These are phyloP conservation scores for Lagenidium sp. DNA, from an alignment of 352 stramenopile genomes.

Conservation along the genomic window DNA sequence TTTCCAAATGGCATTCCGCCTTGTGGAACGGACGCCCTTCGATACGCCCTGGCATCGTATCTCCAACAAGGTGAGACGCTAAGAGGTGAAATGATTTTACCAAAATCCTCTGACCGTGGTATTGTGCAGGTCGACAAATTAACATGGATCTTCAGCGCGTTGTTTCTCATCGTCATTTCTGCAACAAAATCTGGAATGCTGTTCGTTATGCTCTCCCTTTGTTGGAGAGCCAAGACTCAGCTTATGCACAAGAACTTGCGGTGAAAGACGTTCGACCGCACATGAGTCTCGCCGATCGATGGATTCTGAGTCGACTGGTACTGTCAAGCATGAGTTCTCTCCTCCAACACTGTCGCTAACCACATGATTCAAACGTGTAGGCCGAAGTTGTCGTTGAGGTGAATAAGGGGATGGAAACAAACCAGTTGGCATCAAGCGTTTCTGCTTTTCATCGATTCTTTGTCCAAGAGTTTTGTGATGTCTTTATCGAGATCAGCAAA, in stretches of 20 bases:
- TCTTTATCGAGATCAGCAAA: conserved; percentile 88
- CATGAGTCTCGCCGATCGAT: conserved; percentile 66
- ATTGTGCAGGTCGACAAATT: conserved; percentile 54
- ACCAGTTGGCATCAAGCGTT: conserved; percentile 62
- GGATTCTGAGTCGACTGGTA: conserved; percentile 82
- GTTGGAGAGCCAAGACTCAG: conserved; percentile 18
- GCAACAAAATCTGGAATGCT: conserved; percentile 88
- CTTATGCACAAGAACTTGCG: too few relatives aligned
- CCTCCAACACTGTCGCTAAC: too few relatives aligned
- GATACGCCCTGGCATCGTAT: conserved; percentile 96
- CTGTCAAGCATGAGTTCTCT: not conserved
- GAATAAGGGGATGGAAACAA: conserved; percentile 58
- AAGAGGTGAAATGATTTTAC: not conserved
- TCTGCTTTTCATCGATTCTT: conserved; percentile 75
- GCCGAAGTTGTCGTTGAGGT: conserved; percentile 40
- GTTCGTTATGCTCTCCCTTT: conserved; percentile 68
- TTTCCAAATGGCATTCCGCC: conserved; percentile 98
- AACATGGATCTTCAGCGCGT: conserved; percentile 85
- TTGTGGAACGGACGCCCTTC: conserved; percentile 96
- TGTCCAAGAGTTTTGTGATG: conserved; percentile 79
- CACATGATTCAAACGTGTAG: too few relatives aligned
- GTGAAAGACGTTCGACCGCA: not conserved
- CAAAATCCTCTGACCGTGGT: not conserved
- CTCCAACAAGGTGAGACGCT: conserved; percentile 56
- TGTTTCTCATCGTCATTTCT: conserved; percentile 80